phyloP scores from a whole-genome alignment of 2,329 filamentous ascomycete species.

The Ophiostoma tasmaniense region DNA sequence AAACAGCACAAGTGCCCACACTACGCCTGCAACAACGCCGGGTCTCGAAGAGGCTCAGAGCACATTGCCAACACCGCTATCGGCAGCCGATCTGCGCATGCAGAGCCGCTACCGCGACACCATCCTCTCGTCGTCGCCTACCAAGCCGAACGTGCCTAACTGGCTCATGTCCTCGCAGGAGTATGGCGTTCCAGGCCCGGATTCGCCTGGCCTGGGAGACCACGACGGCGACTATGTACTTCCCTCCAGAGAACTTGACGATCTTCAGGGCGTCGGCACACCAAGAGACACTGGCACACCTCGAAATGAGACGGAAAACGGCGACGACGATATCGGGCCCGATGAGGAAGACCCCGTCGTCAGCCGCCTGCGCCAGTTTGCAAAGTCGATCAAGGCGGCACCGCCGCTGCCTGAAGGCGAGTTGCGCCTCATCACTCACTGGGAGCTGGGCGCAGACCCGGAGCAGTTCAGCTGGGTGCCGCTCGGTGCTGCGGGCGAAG shows the following conservation, averaged over 20 bases:
- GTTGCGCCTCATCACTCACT: conserved; percentile 28
- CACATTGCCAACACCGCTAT: neutral
- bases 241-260: neutral
- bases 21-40: neutral
- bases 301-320: neutral
- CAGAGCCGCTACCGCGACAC: neutral
- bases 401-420: conserved; percentile 22
- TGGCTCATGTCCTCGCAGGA: conserved; percentile 15
- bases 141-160: neutral
- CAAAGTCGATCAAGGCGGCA: conserved; percentile 25
- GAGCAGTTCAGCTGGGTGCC: conserved; percentile 26
- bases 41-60: conserved; percentile 3
- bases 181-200: neutral
- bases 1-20: neutral
- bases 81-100: neutral
- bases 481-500: conserved; percentile 11
- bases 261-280: neutral
- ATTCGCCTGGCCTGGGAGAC: neutral
- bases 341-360: conserved; percentile 24
- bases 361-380: conserved; percentile 29
- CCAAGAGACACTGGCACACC: neutral
- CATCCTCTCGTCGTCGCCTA: conserved; percentile 15
- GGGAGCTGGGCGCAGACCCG: conserved; percentile 31
- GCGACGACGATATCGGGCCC: neutral
- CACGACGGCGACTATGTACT: neutral